These are phyloP conservation scores for Kodamaea alishanica DNA, from an alignment of 1,139 yeast genomes.

Conservation along the genomic window DNA sequence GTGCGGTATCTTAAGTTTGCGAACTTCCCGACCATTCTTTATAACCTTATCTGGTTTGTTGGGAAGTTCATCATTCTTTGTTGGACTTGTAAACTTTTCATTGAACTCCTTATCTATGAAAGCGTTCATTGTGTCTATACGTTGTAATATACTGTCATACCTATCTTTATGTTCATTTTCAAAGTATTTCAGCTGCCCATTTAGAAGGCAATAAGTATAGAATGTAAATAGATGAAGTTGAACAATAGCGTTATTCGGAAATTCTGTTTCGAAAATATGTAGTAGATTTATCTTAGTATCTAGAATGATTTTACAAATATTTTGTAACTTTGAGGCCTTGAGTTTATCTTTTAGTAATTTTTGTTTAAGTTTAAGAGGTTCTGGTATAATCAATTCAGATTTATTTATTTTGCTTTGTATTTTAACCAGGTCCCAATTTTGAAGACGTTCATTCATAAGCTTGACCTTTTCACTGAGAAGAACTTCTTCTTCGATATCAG, in stretches of 20 bases:
- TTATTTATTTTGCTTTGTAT: neutral
- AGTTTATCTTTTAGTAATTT: too few species aligned
- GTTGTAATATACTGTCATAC: conserved; percentile 4
- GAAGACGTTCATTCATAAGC: conserved; percentile 5
- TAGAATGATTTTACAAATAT: neutral
- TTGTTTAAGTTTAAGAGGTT: neutral
- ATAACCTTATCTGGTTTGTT: neutral
- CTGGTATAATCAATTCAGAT: neutral
- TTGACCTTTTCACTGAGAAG: conserved; percentile 4
- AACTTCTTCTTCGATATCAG: neutral
- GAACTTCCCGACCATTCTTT: neutral
- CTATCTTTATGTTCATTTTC: neutral
- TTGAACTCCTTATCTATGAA: conserved; percentile 6
- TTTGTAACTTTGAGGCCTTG: too few species aligned
- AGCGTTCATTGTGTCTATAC: conserved; percentile 3
- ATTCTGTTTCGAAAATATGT: conserved; percentile 3
- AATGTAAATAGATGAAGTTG: conserved; percentile 4
- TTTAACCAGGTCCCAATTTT: conserved; percentile 2
- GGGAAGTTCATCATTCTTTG: neutral
- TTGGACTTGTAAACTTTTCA: conserved; percentile 6
- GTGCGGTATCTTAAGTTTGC: conserved; percentile 7
- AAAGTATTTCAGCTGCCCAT: conserved; percentile 4
- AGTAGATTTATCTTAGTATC: conserved; percentile 2
- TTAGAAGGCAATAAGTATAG: conserved; percentile 4
- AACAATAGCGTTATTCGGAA: neutral